Conservation (phyloP, 352 stramenopile genomes). For the Achlya hypogyna region DNA sequence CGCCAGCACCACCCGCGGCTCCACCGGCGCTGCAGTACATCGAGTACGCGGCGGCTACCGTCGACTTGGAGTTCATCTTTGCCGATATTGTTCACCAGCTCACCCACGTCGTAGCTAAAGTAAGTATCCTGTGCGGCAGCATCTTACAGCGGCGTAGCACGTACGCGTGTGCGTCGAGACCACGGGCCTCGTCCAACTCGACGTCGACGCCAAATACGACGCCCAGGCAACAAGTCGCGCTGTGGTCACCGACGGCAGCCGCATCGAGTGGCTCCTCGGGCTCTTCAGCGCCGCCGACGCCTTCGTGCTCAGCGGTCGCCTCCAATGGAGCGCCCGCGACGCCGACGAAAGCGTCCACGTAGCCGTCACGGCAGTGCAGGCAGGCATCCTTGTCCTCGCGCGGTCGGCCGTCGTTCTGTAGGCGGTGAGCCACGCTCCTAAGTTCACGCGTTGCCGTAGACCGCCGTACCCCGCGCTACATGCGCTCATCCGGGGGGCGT, state of each 20-base stretch:
- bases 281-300: background rate
- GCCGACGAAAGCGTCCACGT: background rate
- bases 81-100: background rate
- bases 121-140: background rate
- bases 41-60: background rate
- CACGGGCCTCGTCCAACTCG: background rate
- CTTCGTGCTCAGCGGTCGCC: background rate
- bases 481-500: background rate
- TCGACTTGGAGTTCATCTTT: slow-evolving; percentile 3
- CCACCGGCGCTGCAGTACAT: background rate
- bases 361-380: background rate
- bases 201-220: background rate
- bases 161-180: background rate
- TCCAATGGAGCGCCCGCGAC: background rate
- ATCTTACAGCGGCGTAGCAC: background rate
- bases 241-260: background rate
- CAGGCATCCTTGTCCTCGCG: background rate
- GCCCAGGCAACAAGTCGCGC: background rate
- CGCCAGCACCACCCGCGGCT: background rate
- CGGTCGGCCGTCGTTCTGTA: background rate
- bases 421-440: background rate
- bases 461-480: background rate
- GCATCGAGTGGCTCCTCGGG: background rate
- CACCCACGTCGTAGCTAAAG: background rate
- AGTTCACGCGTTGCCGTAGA: background rate